These are phyloP conservation scores for Hansenula lynferdii DNA, from an alignment of 1,139 yeast species.

Conservation along the genomic window DNA sequence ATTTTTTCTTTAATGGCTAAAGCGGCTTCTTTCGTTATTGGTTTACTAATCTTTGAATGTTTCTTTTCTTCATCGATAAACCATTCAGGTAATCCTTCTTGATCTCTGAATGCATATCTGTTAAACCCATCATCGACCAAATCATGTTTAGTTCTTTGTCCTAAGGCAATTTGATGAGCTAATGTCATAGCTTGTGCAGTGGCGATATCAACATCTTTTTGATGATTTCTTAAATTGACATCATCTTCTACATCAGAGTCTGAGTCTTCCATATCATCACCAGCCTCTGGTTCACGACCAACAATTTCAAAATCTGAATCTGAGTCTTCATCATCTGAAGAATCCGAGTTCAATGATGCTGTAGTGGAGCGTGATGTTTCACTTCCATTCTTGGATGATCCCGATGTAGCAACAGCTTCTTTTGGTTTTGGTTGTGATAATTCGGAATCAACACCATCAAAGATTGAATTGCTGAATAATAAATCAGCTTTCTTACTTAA, in stretches of 20 bases:
- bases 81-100: constrained; percentile 93
- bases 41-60: constrained; percentile 83
- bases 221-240: constrained; percentile 36
- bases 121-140: constrained; percentile 88
- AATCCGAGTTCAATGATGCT: constrained; percentile 16
- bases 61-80: constrained; percentile 85
- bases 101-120: constrained; percentile 86
- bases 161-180: constrained; percentile 93
- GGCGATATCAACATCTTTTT: constrained; percentile 71
- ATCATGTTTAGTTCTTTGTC: constrained; percentile 79
- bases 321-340: constrained; percentile 23
- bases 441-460: constrained; percentile 55
- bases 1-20: constrained; percentile 85
- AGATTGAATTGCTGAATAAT: constrained; percentile 77
- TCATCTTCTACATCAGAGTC: constrained; percentile 48
- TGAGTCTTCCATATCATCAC: constrained; percentile 31
- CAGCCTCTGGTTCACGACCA: constrained; percentile 34
- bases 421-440: constrained; percentile 18
- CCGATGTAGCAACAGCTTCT: constrained; percentile 6
- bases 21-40: constrained; percentile 96
- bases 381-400: no score
- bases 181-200: constrained; percentile 97
- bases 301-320: constrained; percentile 53
- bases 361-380: constrained; percentile 9
- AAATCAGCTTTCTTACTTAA: constrained; percentile 69